Conservation (phyloP, 257 asterid species). For the Galeopsis tetrahit region DNA sequence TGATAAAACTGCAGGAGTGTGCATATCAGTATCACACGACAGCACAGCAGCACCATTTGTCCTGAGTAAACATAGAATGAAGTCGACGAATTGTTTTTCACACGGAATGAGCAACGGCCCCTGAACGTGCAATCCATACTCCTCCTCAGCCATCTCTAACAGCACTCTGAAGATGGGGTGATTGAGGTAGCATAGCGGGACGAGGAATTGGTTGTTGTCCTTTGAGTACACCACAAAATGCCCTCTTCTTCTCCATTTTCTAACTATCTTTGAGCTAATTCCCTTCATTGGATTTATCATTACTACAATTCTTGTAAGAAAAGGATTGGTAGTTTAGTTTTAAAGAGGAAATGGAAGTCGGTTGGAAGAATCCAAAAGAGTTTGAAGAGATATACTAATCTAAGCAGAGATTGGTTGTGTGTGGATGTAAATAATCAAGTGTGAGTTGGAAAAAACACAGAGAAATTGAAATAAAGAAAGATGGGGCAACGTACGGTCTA, state of each 20-base stretch:
- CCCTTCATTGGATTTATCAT: slow-evolving; percentile 40
- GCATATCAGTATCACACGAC: slow-evolving; percentile 21
- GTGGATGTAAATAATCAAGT: slow-evolving; percentile 39
- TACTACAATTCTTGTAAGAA: background rate
- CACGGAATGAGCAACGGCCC: slow-evolving; percentile 56
- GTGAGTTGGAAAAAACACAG: slow-evolving; percentile 31
- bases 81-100: slow-evolving; percentile 50
- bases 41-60: slow-evolving; percentile 26
- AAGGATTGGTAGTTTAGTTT: slow-evolving; percentile 12
- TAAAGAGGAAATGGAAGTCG: slow-evolving; percentile 31
- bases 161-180: slow-evolving; percentile 61
- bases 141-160: slow-evolving; percentile 65
- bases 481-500: slow-evolving; percentile 21
- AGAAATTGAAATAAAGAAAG: slow-evolving; percentile 5
- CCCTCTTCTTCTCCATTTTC: slow-evolving; percentile 47
- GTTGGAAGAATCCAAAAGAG: slow-evolving; percentile 11
- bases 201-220: slow-evolving; percentile 46
- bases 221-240: slow-evolving; percentile 58
- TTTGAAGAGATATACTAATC: background rate
- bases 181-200: slow-evolving; percentile 47
- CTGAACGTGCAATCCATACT: slow-evolving; percentile 43
- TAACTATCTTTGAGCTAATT: slow-evolving; percentile 43
- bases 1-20: slow-evolving; percentile 23
- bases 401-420: slow-evolving; percentile 9
- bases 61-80: slow-evolving; percentile 37